phyloP scores from a whole-genome alignment of 176 grass and related monocot species.

The Alloteropsis semialata region DNA sequence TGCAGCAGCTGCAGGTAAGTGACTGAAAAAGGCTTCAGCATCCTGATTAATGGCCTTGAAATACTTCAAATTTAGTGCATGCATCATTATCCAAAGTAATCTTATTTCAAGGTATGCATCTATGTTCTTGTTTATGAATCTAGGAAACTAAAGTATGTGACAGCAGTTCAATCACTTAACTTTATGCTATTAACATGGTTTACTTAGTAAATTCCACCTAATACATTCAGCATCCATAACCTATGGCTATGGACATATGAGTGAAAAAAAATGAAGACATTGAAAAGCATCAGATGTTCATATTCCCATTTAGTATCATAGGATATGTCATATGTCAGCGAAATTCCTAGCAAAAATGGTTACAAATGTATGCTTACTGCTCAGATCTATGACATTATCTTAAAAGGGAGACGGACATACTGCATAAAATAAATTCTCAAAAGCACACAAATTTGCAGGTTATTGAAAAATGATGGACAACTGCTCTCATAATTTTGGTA shows the following conservation, averaged over 20 bases:
- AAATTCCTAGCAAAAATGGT: background rate
- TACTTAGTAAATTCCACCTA: conserved; percentile 14
- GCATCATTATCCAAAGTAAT: background rate
- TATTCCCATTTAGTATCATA: background rate
- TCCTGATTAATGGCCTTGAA: conserved; percentile 1
- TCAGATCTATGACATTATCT: background rate
- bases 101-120: background rate
- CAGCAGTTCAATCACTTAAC: conserved; percentile 19
- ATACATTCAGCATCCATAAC: background rate
- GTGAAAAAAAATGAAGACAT: background rate
- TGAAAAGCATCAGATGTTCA: conserved; percentile 4
- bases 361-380: background rate
- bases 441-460: conserved; percentile 1
- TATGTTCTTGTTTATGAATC: background rate
- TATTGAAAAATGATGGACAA: conserved; percentile 1
- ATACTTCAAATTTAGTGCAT: conserved; percentile 7
- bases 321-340: background rate
- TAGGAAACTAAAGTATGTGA: background rate
- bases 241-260: background rate
- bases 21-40: conserved; percentile 18
- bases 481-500: background rate
- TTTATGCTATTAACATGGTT: background rate
- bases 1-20: conserved; percentile 86
- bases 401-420: background rate
- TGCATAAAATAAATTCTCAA: conserved; percentile 6